Evolutionary conservation across 768 basidiomycete species (phyloP).

Genomic region (Amanita pseudoporphyria): DNA sequence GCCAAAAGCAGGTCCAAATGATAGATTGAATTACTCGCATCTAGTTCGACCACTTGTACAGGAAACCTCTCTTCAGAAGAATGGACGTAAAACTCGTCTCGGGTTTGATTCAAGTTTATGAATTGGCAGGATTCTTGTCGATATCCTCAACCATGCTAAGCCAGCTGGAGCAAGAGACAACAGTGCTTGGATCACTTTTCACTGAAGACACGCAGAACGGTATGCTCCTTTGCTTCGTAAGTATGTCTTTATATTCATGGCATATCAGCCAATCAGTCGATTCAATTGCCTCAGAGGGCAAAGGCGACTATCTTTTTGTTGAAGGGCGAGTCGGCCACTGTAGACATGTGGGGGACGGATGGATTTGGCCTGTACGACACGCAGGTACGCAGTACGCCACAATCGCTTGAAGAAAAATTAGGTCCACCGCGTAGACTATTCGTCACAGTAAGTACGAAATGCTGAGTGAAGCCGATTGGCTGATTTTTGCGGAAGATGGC

Average conservation of each 20-base stretch:
- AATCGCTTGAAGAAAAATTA: too few relatives aligned
- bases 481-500: conserved; percentile 59
- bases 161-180: too few relatives aligned
- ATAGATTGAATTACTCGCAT: conserved; percentile 34
- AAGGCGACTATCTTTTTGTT: conserved; percentile 78
- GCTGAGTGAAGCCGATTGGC: conserved; percentile 54
- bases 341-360: conserved; percentile 86
- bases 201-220: conserved; percentile 69
- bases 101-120: neutral
- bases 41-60: conserved; percentile 50
- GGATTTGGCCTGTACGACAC: conserved; percentile 37
- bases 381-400: too few relatives aligned
- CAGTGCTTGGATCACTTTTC: conserved; percentile 77
- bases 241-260: neutral
- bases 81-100: conserved; percentile 50
- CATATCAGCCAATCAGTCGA: conserved; percentile 37
- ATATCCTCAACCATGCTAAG: too few relatives aligned
- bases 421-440: conserved; percentile 21
- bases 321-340: conserved; percentile 61
- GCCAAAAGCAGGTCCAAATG: conserved; percentile 25
- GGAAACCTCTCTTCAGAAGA: conserved; percentile 71
- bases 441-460: conserved; percentile 44
- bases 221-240: conserved; percentile 27
- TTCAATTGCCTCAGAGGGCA: conserved; percentile 80
- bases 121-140: too few relatives aligned